A percentile compares a stretch with the other conserved stretches of the same genome.
Evolutionary conservation across 2,329 filamentous ascomycete genomes (phyloP).

Genomic region (Ophiostoma pallidulum): DNA sequence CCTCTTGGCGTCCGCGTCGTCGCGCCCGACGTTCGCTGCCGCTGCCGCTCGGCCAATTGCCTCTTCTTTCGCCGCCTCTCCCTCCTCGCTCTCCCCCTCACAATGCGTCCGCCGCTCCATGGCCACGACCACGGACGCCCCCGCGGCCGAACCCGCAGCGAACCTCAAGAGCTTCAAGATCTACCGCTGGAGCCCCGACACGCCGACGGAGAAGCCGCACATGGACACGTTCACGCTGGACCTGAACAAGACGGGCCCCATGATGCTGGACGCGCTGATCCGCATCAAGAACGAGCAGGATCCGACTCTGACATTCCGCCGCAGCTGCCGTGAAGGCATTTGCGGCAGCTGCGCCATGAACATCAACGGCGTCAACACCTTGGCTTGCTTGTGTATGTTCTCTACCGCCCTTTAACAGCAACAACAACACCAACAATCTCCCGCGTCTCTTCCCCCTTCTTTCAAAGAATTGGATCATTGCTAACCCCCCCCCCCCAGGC

Average conservation of each 20-base stretch:
- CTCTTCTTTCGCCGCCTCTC: slow-evolving; percentile 24
- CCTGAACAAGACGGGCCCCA: slow-evolving; percentile 97
- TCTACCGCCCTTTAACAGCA: too few relatives aligned
- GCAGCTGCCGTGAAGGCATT: slow-evolving; percentile 96
- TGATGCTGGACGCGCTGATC: slow-evolving; percentile 95
- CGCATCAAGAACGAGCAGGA: slow-evolving; percentile 99
- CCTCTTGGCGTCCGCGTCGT: slow-evolving; percentile 32
- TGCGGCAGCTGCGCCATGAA: slow-evolving; percentile 99
- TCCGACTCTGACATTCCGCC: slow-evolving; percentile 88
- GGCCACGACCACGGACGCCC: slow-evolving; percentile 38
- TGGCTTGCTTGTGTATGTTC: slow-evolving; percentile 88
- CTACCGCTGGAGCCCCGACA: slow-evolving; percentile 97
- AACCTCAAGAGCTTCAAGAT: slow-evolving; percentile 92
- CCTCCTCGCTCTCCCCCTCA: slow-evolving; percentile 20
- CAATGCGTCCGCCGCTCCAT: slow-evolving; percentile 38
- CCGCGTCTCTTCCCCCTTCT: slow-evolving; percentile 61
- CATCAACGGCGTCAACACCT: slow-evolving; percentile 96
- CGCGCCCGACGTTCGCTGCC: slow-evolving; percentile 10
- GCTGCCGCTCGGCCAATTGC: background rate
- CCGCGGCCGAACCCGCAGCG: slow-evolving; percentile 44
- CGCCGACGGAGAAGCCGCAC: slow-evolving; percentile 80
- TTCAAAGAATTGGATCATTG: too few relatives aligned
- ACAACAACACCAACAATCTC: slow-evolving; percentile 94
- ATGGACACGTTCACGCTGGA: slow-evolving; percentile 96
- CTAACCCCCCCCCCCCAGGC: slow-evolving; percentile 44